Evolutionary conservation across 1,284 basidiomycete species (phyloP).

Genomic region (Ustilago sp.): DNA sequence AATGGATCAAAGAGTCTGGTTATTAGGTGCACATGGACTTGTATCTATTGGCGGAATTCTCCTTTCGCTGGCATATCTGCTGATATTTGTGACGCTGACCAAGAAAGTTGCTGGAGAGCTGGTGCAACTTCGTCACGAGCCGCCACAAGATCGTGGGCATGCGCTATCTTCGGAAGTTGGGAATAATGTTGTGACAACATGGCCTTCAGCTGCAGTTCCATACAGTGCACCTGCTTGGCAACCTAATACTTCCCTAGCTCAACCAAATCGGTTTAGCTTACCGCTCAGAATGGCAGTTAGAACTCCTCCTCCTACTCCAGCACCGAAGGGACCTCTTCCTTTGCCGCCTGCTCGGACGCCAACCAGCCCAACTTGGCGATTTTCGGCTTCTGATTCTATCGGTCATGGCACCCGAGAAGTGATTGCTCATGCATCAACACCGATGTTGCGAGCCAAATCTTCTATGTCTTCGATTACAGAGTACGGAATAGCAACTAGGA

Average conservation of each 20-base stretch:
- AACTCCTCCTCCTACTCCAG: slow-evolving; percentile 19
- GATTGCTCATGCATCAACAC: neutral
- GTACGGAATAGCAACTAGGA: neutral
- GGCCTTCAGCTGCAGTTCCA: slow-evolving; percentile 4
- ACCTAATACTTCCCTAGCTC: neutral
- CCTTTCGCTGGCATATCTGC: slow-evolving; percentile 6
- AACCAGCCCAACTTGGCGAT: neutral
- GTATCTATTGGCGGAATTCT: slow-evolving; percentile 13
- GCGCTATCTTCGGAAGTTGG: neutral
- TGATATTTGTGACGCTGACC: slow-evolving; percentile 13
- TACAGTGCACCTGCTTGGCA: slow-evolving; percentile 5
- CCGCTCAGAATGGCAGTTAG: neutral
- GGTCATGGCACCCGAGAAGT: neutral
- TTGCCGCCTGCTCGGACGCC: slow-evolving; percentile 7
- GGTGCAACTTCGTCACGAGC: slow-evolving; percentile 12
- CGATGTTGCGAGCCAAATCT: neutral
- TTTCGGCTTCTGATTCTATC: neutral
- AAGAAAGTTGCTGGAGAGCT: slow-evolving; percentile 26
- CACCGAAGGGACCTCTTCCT: slow-evolving; percentile 22
- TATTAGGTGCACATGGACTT: slow-evolving; percentile 3
- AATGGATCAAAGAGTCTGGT: slow-evolving; percentile 9
- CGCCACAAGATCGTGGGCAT: neutral
- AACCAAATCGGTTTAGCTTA: neutral
- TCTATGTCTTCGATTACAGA: neutral
- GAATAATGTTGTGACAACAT: neutral